phyloP scores from a whole-genome alignment of 805 yeast species.

The Metschnikowia reukaufii region DNA sequence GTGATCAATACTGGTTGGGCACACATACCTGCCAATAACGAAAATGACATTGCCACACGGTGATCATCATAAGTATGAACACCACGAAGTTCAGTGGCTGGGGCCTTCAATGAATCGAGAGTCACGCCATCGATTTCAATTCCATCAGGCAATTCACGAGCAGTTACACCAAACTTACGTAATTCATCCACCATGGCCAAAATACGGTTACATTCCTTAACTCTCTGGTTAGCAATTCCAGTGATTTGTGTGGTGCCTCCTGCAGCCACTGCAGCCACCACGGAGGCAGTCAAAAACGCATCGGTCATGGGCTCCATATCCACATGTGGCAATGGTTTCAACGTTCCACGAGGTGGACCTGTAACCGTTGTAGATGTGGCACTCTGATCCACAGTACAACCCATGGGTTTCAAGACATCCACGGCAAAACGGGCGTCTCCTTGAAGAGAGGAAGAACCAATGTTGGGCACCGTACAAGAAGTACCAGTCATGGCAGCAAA shows the following conservation, averaged over 20 bases:
- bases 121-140: slow-evolving; percentile 77
- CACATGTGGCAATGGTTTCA: slow-evolving; percentile 69
- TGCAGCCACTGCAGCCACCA: slow-evolving; percentile 90
- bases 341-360: slow-evolving; percentile 73
- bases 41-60: slow-evolving; percentile 97
- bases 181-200: slow-evolving; percentile 90
- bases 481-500: slow-evolving; percentile 96
- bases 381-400: slow-evolving; percentile 83
- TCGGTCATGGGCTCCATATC: slow-evolving; percentile 99
- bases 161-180: slow-evolving; percentile 85
- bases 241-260: slow-evolving; percentile 67
- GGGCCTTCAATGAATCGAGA: slow-evolving; percentile 51
- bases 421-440: slow-evolving; percentile 97
- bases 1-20: slow-evolving; percentile 65
- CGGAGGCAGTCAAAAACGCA: slow-evolving; percentile 95
- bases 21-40: slow-evolving; percentile 77
- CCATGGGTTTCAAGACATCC: slow-evolving; percentile 93
- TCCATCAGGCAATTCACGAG: slow-evolving; percentile 88
- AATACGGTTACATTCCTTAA: slow-evolving; percentile 95
- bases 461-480: slow-evolving; percentile 88
- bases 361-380: slow-evolving; percentile 86
- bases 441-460: slow-evolving; percentile 87
- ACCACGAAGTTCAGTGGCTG: slow-evolving; percentile 53
- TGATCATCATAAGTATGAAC: slow-evolving; percentile 89
- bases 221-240: slow-evolving; percentile 98